Evolutionary conservation across 768 basidiomycete genomes (phyloP), one percentile per base, ranked within the genome.

Genomic region (Rickenella mellea): DNA sequence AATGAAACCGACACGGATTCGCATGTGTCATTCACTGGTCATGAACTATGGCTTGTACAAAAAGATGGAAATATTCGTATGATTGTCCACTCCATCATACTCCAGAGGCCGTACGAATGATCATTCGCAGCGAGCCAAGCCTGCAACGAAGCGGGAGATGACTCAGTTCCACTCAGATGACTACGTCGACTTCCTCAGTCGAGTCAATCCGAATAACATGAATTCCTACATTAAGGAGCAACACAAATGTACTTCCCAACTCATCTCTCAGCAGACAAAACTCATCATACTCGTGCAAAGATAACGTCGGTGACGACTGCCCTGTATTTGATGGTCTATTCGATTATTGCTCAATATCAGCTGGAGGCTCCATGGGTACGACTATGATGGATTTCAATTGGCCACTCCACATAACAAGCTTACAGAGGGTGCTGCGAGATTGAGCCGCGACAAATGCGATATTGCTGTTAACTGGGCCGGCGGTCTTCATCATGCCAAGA

Each of bases 31-130:
- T 65, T 93, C 93, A 9, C 72, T 99, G 40, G 96, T 99, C 43
- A 99, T 99, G 96, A 99, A 98, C 65, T 97, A 97, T 61, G 92
- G 93, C 15, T 66, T 99, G 14, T 99, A 99, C 70, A 97, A 97
- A 66, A 92, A 92, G 66, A 99, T 99, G 96, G 96, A 99, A 63
- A 99, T 99, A 51, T 99, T 97, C 54, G 96, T 97, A 56, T 53
- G 96, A 72, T 14, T n/a, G 20, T 29, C 20, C 19, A 15, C 17
- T 19, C 12, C 20, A 15, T 17, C 20, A 17, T 4, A 17, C 14
- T 24, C 8, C n/a, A 24, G 22, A 14, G n/a, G 24, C 31, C 17
- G 27, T 4, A 26, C n/a, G 5, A 28, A 43, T 24, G 14, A 40
- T 41, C 31, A 24, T 32, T 33, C 17, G 21, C 53, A 99, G 96